Percentiles rank a stretch among this genome's conserved stretches.
Conservation (phyloP, 768 basidiomycete genomes). For the Chalciporus pseudorubinellus region DNA sequence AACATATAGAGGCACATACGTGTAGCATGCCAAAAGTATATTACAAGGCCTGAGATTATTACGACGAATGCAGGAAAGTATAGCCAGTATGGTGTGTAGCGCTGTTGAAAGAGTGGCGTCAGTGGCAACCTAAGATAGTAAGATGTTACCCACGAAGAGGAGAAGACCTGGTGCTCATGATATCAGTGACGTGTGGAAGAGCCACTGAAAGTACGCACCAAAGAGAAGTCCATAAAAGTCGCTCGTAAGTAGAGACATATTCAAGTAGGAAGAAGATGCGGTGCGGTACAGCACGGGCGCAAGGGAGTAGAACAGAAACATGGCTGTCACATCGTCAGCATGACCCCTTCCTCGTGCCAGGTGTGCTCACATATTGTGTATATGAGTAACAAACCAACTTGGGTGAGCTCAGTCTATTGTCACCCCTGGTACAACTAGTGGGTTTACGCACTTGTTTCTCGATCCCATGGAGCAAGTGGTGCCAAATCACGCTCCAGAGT, state of each 20-base stretch:
- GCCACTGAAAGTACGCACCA: conserved; percentile 29
- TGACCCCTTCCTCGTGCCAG: neutral
- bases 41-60: conserved; percentile 67
- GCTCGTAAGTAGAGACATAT: conserved; percentile 79
- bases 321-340: conserved; percentile 39
- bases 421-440: conserved; percentile 21
- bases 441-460: conserved; percentile 53
- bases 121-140: neutral
- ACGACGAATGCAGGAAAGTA: conserved; percentile 80
- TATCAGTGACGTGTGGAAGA: conserved; percentile 1
- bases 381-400: conserved; percentile 48
- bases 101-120: conserved; percentile 39
- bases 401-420: conserved; percentile 33
- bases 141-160: conserved; percentile 44
- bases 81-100: conserved; percentile 82
- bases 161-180: conserved; percentile 38
- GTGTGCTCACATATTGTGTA: conserved; percentile 40
- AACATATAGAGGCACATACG: conserved; percentile 49
- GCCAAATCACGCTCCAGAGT: conserved; percentile 66
- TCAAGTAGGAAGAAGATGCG: conserved; percentile 83
- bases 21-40: conserved; percentile 82
- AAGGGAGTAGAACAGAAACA: conserved; percentile 80
- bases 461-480: conserved; percentile 65
- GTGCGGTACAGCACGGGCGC: conserved; percentile 80
- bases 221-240: conserved; percentile 88